Evolutionary conservation across 805 yeast genomes (phyloP).

Genomic region (Saturnispora bothae): DNA sequence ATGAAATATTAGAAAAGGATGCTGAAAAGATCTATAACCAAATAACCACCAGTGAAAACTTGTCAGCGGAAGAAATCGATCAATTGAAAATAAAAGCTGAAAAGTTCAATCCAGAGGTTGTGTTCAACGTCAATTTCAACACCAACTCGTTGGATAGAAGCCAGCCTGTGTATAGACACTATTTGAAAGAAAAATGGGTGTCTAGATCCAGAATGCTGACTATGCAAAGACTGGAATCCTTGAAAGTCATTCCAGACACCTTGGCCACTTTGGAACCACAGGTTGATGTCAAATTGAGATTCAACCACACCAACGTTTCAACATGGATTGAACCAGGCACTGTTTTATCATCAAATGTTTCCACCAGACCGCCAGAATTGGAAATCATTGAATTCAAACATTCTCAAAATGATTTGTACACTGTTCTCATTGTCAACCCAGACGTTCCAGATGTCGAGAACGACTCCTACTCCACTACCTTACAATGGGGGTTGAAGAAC

Average conservation of each 20-base stretch:
- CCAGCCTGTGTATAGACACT: constrained; percentile 70
- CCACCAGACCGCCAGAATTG: constrained; percentile 66
- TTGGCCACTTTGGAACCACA: constrained; percentile 78
- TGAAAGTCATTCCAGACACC: constrained; percentile 86
- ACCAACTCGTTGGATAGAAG: constrained; percentile 48
- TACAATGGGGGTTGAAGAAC: constrained; percentile 72
- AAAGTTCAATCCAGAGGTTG: constrained; percentile 72
- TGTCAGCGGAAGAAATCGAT: constrained; percentile 17
- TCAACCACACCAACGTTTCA: constrained; percentile 49
- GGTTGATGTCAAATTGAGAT: constrained; percentile 64
- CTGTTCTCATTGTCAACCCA: constrained; percentile 79
- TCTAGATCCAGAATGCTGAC: constrained; percentile 57
- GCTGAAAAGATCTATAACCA: constrained; percentile 31
- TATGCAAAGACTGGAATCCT: constrained; percentile 86
- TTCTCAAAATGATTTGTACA: constrained; percentile 45
- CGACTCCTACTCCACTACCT: constrained; percentile 59
- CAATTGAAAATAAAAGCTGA: constrained; percentile 51
- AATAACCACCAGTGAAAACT: constrained; percentile 29
- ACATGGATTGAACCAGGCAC: constrained; percentile 76
- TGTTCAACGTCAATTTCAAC: constrained; percentile 47
- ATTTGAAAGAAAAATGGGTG: constrained; percentile 66
- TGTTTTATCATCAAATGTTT: constrained; percentile 60
- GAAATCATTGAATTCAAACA: constrained; percentile 63
- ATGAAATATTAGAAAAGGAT: constrained; percentile 43
- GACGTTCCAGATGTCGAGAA: constrained; percentile 71